Percentiles rank a stretch among this genome's conserved stretches.
These are phyloP conservation scores for Lecanoromycetidae sp. DNA, from an alignment of 2,329 filamentous ascomycete genomes.

Conservation along the genomic window DNA sequence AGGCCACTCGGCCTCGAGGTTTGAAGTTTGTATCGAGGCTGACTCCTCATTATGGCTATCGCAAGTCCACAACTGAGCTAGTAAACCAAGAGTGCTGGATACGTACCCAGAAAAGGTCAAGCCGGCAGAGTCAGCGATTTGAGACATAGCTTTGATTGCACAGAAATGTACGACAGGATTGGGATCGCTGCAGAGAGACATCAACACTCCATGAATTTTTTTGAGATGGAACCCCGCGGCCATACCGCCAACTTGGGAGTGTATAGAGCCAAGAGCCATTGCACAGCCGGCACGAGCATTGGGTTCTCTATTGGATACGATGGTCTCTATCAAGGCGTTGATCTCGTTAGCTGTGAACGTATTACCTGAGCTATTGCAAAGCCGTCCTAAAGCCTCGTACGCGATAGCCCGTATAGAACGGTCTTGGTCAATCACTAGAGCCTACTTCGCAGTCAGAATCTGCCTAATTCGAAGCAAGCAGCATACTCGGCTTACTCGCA, in stretches of 20 bases:
- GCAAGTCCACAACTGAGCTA: slow-evolving; percentile 81
- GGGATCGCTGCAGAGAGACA: slow-evolving; percentile 91
- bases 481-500: slow-evolving; percentile 58
- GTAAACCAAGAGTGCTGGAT: slow-evolving; percentile 79
- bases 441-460: slow-evolving; percentile 26
- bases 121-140: slow-evolving; percentile 83
- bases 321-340: slow-evolving; percentile 83
- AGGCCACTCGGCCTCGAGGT: slow-evolving; percentile 73
- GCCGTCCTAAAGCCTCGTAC: slow-evolving; percentile 69
- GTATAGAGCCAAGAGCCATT: slow-evolving; percentile 82
- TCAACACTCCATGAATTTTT: slow-evolving; percentile 93
- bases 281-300: slow-evolving; percentile 89
- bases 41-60: slow-evolving; percentile 86
- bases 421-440: slow-evolving; percentile 71
- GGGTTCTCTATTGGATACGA: slow-evolving; percentile 85
- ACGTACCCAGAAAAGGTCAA: slow-evolving; percentile 86
- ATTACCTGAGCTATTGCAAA: slow-evolving; percentile 78
- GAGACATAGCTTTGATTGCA: slow-evolving; percentile 77
- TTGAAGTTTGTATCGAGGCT: slow-evolving; percentile 68
- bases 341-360: slow-evolving; percentile 81
- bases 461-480: slow-evolving; percentile 21
- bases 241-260: slow-evolving; percentile 94
- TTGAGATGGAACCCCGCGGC: slow-evolving; percentile 92
- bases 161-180: slow-evolving; percentile 94
- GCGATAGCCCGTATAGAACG: slow-evolving; percentile 76